Evolutionary conservation across 768 basidiomycete genomes (phyloP).

Genomic region (Crepidotus variabilis): DNA sequence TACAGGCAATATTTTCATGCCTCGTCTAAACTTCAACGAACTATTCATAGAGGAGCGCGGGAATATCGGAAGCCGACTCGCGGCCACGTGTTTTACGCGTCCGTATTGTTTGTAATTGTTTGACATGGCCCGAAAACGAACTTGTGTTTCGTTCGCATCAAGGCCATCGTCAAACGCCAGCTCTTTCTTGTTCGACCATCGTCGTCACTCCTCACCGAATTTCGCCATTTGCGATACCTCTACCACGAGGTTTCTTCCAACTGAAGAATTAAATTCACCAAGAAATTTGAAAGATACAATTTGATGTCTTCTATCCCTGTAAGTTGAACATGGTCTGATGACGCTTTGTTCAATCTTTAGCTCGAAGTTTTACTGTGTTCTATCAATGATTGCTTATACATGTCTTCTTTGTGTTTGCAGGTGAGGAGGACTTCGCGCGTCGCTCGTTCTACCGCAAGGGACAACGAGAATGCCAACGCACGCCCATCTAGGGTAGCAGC

Average conservation of each 20-base stretch:
- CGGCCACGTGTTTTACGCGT: slow-evolving; percentile 9
- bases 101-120: slow-evolving; percentile 3
- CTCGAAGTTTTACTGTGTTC: neutral
- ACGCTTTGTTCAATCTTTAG: slow-evolving; percentile 7
- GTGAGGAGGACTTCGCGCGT: slow-evolving; percentile 62
- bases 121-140: slow-evolving; percentile 4
- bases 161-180: neutral
- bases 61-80: neutral
- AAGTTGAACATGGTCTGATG: neutral
- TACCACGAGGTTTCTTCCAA: neutral
- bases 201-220: neutral
- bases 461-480: slow-evolving; percentile 69
- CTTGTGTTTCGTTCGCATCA: neutral
- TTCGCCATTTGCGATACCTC: slow-evolving; percentile 5
- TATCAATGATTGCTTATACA: neutral
- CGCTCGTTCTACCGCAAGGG: slow-evolving; percentile 47
- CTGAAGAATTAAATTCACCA: neutral
- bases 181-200: neutral
- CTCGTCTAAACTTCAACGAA: too few species aligned
- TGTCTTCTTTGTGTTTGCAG: slow-evolving; percentile 27
- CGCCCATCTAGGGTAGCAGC: slow-evolving; percentile 30
- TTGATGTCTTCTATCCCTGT: slow-evolving; percentile 34
- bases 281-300: slow-evolving; percentile 2
- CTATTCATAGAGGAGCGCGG: neutral
- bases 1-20: too few species aligned